Base-by-base conservation (phyloP, 352 stramenopile genomes). In the Phytophthora pinifolia region DNA sequence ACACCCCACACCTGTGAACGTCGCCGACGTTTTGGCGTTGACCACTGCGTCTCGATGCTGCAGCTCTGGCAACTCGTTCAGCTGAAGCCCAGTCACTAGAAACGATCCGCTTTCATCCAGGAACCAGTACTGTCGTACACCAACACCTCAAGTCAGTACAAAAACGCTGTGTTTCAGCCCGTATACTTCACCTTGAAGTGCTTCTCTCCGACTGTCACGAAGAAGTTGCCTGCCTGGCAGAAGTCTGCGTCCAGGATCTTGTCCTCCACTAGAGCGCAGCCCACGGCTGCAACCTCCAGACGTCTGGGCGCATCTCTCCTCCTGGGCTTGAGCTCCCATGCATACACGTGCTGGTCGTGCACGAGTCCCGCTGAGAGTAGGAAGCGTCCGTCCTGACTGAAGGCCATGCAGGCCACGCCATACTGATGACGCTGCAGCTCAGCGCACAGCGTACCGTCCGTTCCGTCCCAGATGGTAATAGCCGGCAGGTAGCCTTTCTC, bases 381-480 rank as follows among this genome's bases (percentile, higher is more conserved):
- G 36, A 72, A 82, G 6, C 55, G 60, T 9, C 73, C 66, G 37
- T 92, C 77, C 9, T 79, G 72, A 30, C 67, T 91, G 49, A 96
- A 95, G 12, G 83, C 68, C 64, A 96, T 72, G 48, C 81, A 92
- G 6, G 79, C 76, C 13, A 96, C 65, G 42, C 88, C 85, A 34
- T 91, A 95, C 52, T 88, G 78, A 60, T 96, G 85, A 7, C 66
- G 52, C 59, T 93, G 84, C 20, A 96, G 56, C 60, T 96, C 85
- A 12, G 83, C 77, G n/a, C 82, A 83, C 13, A 95, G 79, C 52
- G 78, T 81, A 41, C 86, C 86, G 38, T 88, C 76, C 13, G 67
- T 69, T 20, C 83, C 74, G 42, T 95, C 82, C 84, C 86, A 96
- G 22, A 96, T 89, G 22, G 85, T 94, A 43, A 96, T 92, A 1